Base-by-base conservation (phyloP, 2,329 filamentous ascomycete genomes). In the Endoconidiophora polonica region DNA sequence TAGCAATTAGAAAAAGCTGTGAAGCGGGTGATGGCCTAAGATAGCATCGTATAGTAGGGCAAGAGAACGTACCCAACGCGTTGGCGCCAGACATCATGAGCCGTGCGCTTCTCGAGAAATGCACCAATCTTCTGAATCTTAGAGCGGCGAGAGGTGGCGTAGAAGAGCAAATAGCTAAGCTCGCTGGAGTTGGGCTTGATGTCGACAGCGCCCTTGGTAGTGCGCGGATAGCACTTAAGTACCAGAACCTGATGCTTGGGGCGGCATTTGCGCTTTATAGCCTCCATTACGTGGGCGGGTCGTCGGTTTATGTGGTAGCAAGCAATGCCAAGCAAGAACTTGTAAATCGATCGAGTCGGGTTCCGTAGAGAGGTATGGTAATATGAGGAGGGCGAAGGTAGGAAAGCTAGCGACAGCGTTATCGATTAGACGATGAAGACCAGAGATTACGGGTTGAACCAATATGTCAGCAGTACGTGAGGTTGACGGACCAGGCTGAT, bases 161-260 rank as follows among this genome's bases (percentile, higher is more conserved):
- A 96, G 73, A 94, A 96, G 49, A 96, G 78, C 56, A 98, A 77
- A 63, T 96, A 96, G 66, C 86, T 94, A 55, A 98, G 77, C 71
- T 98, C 91, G 67, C 86, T 94, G 57, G 86, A 86, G 66, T 96
- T 96, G 42, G 91, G 88, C 67, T 90, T 93, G 61, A 94, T 86
- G 60, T 94, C 86, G 62, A 88, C 83, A 55, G 85, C 81, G 47
- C 86, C 86, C 68, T 95, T 96, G 56, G 85, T 85, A 56, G 85
- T 88, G 58, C 83, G 83, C 39, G 91, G 91, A 65, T 95, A 98
- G 71, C 90, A 96, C 69, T 94, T 95, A 57, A 95, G 76, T 57
- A 95, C 82, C 54, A 96, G 72, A 58, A 95, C 85, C 74, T 96
- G 90, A 68, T 98, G 91, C 71, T 95, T 96, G 24, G 91, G 90